Percentiles rank a stretch among this genome's conserved stretches.
Evolutionary conservation across 805 yeast species (phyloP).

Genomic region (Ogataea nonfermentans): DNA sequence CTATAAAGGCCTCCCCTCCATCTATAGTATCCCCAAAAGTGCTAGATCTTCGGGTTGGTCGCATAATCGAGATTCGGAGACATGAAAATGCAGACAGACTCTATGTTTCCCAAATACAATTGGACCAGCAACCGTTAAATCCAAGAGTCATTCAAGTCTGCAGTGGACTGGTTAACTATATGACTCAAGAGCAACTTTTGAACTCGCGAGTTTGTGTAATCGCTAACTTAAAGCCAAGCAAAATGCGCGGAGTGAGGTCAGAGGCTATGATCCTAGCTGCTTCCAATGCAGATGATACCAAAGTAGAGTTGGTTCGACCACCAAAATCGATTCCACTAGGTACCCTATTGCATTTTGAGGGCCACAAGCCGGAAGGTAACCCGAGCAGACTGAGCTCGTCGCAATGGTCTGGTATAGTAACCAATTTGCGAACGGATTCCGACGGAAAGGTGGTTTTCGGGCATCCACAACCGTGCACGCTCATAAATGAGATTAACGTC

Average conservation of each 20-base stretch:
- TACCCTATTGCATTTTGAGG: constrained; percentile 38
- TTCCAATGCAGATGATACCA: constrained; percentile 16
- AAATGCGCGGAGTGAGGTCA: constrained; percentile 60
- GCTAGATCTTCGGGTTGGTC: constrained; percentile 43
- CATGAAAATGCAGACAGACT: constrained; percentile 62
- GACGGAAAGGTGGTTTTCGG: constrained; percentile 33
- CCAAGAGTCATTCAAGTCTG: constrained; percentile 43
- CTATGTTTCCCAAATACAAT: constrained; percentile 51
- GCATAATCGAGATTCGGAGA: constrained; percentile 40
- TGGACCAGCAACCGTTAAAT: constrained; percentile 20
- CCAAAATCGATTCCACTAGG: constrained; percentile 42
- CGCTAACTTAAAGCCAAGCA: constrained; percentile 57
- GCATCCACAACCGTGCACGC: constrained; percentile 1
- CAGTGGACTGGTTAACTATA: constrained; percentile 53
- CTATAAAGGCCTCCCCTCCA: too few relatives aligned
- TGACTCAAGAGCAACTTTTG: constrained; percentile 40
- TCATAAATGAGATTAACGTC: constrained; percentile 9
- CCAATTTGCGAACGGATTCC: constrained; percentile 31
- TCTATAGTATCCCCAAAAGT: constrained; percentile 20
- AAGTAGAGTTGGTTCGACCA: constrained; percentile 48
- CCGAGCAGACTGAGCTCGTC: constrained; percentile 34
- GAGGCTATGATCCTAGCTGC: constrained; percentile 72
- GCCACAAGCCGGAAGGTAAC: constrained; percentile 16
- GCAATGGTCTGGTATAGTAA: constrained; percentile 36
- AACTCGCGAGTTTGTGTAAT: constrained; percentile 49